A percentile compares a stretch with the other conserved stretches of the same genome.
phyloP scores from a whole-genome alignment of 768 basidiomycete genomes.

The Mycena haematopus region DNA sequence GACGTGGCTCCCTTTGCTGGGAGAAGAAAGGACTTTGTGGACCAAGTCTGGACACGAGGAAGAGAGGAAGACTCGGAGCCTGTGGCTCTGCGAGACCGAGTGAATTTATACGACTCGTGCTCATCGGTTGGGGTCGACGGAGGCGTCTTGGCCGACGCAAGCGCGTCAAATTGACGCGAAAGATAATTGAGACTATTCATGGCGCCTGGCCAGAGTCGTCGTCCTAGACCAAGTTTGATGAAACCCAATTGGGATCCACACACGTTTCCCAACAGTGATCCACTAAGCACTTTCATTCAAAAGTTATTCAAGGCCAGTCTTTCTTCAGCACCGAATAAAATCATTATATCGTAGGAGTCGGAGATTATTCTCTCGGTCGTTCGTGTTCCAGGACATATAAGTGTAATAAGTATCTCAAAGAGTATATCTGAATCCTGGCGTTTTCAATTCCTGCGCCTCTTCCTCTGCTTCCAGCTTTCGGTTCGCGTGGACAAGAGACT shows the following conservation, averaged over 20 bases:
- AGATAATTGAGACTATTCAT: constrained; percentile 88
- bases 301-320: no score
- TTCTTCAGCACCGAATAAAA: no score
- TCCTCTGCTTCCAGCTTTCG: constrained; percentile 42
- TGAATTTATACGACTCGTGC: constrained; percentile 35
- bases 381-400: background rate
- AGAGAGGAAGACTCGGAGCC: constrained; percentile 39
- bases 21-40: constrained; percentile 58
- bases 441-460: constrained; percentile 46
- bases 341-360: no score
- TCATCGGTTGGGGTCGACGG: constrained; percentile 60
- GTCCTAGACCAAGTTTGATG: background rate
- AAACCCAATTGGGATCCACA: constrained; percentile 13
- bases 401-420: no score
- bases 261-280: background rate
- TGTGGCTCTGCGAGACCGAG: constrained; percentile 28
- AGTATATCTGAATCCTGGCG: constrained; percentile 58
- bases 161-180: constrained; percentile 82
- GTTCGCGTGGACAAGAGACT: constrained; percentile 49
- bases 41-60: constrained; percentile 63
- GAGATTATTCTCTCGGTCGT: background rate
- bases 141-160: constrained; percentile 65
- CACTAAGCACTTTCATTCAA: background rate
- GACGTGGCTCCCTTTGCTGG: constrained; percentile 39
- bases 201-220: background rate